These are phyloP conservation scores for Juglanconis oblonga DNA, from an alignment of 2,329 filamentous ascomycete genomes.

Conservation along the genomic window DNA sequence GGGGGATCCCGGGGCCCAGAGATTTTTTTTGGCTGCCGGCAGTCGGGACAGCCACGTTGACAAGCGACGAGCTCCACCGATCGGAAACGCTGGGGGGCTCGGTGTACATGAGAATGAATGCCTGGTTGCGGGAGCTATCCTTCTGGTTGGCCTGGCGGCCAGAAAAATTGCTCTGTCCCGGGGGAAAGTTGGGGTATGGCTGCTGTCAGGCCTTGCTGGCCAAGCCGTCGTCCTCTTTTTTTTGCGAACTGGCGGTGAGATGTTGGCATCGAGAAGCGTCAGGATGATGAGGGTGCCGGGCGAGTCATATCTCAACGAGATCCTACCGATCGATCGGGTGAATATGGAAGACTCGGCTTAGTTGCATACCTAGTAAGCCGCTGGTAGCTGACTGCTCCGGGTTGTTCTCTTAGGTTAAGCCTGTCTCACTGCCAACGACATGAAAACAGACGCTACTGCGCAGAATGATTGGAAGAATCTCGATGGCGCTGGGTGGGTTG, in stretches of 20 bases:
- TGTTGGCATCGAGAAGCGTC: neutral
- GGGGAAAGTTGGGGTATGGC: neutral
- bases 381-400: neutral
- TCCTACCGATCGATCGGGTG: neutral
- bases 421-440: neutral
- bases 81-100: neutral
- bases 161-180: neutral
- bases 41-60: no score
- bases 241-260: constrained; percentile 13
- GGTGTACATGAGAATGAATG: neutral
- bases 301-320: constrained; percentile 15
- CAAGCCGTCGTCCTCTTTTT: neutral
- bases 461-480: neutral
- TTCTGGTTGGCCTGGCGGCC: neutral
- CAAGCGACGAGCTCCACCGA: no score
- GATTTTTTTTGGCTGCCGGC: no score
- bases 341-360: neutral
- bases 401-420: neutral
- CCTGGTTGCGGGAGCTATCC: neutral
- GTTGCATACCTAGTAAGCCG: neutral
- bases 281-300: neutral
- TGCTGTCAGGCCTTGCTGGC: neutral
- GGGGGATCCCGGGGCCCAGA: neutral
- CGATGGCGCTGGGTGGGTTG: neutral
- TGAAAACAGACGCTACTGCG: neutral